phyloP scores from a whole-genome alignment of 768 basidiomycete species.

The Mycena leptocephala region DNA sequence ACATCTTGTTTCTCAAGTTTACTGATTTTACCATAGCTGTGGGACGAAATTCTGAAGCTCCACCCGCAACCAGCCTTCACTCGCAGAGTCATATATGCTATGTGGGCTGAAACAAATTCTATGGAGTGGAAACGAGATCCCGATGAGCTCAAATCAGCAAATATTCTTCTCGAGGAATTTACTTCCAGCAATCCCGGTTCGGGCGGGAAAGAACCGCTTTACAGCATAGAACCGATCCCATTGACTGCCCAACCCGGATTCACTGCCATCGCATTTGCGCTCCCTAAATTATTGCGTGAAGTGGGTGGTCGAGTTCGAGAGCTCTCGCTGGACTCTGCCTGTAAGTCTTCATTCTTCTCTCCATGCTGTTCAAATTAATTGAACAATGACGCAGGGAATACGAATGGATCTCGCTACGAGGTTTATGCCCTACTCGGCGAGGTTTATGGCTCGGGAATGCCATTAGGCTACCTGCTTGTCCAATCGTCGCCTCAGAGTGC shows the following conservation, averaged over 20 bases:
- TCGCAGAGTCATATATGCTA: constrained; percentile 37
- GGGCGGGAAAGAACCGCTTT: not conserved
- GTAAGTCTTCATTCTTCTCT: constrained; percentile 29
- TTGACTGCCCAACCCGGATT: constrained; percentile 29
- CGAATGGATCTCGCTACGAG: constrained; percentile 50
- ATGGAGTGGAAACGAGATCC: constrained; percentile 42
- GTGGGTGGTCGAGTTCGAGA: constrained; percentile 45
- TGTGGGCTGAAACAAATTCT: constrained; percentile 36
- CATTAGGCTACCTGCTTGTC: constrained; percentile 50
- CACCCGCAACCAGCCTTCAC: constrained; percentile 4
- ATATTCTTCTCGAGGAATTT: constrained; percentile 40
- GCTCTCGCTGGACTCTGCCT: constrained; percentile 48
- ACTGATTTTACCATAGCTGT: not conserved
- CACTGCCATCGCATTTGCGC: constrained; percentile 43
- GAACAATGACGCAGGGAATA: constrained; percentile 43
- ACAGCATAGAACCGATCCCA: constrained; percentile 19
- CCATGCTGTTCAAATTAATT: not conserved
- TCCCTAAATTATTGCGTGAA: constrained; percentile 40
- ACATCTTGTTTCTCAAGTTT: not conserved
- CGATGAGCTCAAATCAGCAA: constrained; percentile 47
- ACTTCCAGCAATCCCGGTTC: not conserved
- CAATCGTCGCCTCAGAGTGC: constrained; percentile 27
- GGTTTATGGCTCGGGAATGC: constrained; percentile 49
- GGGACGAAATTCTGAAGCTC: not conserved
- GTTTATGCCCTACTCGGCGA: constrained; percentile 52